Evolutionary conservation across 2,329 filamentous ascomycete genomes (phyloP), one percentile per base, ranked within the genome.

Genomic region (Fusarium citri): DNA sequence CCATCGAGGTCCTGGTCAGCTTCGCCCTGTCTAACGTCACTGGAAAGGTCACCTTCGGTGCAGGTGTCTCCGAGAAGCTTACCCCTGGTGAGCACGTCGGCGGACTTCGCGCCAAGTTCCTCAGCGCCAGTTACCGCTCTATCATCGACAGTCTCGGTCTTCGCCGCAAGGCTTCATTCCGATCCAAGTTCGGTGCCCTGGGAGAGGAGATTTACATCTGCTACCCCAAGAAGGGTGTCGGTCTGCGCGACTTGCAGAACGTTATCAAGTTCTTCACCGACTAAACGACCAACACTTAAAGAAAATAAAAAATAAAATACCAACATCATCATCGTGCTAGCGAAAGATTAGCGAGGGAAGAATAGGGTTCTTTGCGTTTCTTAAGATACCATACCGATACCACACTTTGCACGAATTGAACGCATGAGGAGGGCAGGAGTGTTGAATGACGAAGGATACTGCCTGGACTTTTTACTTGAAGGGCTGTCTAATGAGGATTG

Each of bases 241-340:
- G 94, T 3, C 89, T 94, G 47, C 88, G 90, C 67, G 94, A 94
- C 45, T 89, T 94, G 67, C 89, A 92, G 78, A 93, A 94, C n/a
- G 89, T 98, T 72, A 86, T 97, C 82, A 92, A 91, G 78, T 97
- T 97, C 83, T 96, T 97, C 79, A 92, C 95, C 80, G 93, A 93
- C 70, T 88, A 89, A 68, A 71, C 14, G 16, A 49, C 18, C 8
- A 31, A 20, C 8, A 41, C 34, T 12, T 16, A 14, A 18, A n/a
- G 30, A 28, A 8, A 25, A 37, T 10, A 11, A 43, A 34, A 6
- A 28, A 22, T 14, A 41, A 40, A 11, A 40, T n/a, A 43, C 20
- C 25, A 55, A 12, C 47, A 55, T 31, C 22, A 68, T 47, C 23
- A 37, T n/a, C 12, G 25, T 58, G 56, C 23, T 43, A 49, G 55